Evolutionary conservation across 805 yeast genomes (phyloP).

Genomic region (Middelhovenomyces tepae): DNA sequence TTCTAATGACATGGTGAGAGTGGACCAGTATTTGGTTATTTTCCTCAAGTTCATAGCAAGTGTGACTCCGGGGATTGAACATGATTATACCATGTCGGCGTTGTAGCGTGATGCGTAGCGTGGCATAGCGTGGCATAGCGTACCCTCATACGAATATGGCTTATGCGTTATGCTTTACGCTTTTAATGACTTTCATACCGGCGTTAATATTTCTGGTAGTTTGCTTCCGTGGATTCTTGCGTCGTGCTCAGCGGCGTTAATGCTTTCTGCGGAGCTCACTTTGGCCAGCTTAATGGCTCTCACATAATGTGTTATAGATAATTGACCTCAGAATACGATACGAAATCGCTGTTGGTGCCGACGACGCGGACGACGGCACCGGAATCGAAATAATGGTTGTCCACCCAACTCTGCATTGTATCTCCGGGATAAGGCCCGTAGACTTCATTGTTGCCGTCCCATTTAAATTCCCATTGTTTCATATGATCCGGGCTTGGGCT

Average conservation of each 20-base stretch:
- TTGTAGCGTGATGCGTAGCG: too few relatives aligned
- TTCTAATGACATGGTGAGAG: slow-evolving; percentile 41
- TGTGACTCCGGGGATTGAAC: slow-evolving; percentile 96
- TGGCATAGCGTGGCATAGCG: too few relatives aligned
- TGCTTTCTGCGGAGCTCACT: too few relatives aligned
- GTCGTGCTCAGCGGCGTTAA: too few relatives aligned
- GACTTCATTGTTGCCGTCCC: slow-evolving; percentile 36
- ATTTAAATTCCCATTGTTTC: slow-evolving; percentile 40
- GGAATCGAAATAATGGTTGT: slow-evolving; percentile 36
- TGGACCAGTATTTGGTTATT: slow-evolving; percentile 82
- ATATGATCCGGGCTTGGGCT: slow-evolving; percentile 11
- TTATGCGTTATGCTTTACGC: too few relatives aligned
- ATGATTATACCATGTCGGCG: slow-evolving; percentile 98
- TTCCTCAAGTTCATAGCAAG: slow-evolving; percentile 92
- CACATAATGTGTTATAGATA: slow-evolving; percentile 1
- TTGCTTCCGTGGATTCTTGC: too few relatives aligned
- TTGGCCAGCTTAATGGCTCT: too few relatives aligned
- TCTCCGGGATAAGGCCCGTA: slow-evolving; percentile 43
- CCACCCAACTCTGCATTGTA: slow-evolving; percentile 45
- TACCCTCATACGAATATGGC: too few relatives aligned
- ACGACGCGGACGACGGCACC: slow-evolving; percentile 34
- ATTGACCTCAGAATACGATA: slow-evolving; percentile 1
- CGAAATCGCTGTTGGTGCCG: slow-evolving; percentile 11
- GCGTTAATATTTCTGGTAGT: too few relatives aligned
- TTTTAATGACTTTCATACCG: too few relatives aligned